Evolutionary conservation across 129 eudicot species (phyloP).

Genomic region (Calendula officinalis): DNA sequence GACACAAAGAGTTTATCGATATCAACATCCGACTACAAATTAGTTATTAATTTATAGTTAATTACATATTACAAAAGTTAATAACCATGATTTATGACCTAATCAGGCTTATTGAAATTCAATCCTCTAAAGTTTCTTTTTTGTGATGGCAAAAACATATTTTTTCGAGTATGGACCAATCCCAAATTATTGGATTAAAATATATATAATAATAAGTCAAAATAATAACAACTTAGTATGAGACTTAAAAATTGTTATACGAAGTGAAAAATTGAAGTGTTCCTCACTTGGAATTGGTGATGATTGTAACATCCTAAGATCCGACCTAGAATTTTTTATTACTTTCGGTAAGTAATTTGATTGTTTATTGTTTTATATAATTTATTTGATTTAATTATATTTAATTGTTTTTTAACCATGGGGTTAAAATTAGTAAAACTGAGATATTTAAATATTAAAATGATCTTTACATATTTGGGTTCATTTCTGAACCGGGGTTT

Average conservation of each 20-base stretch:
- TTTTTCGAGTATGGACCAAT: not conserved
- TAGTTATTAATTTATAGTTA: not conserved
- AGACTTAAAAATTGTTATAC: not conserved
- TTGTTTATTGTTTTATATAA: too few species aligned
- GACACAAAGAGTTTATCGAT: slow-evolving; percentile 19
- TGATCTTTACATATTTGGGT: too few species aligned
- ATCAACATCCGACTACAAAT: slow-evolving; percentile 39
- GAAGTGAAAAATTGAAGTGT: not conserved
- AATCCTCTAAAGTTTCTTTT: not conserved
- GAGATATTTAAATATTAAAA: too few species aligned
- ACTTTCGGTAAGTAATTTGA: too few species aligned
- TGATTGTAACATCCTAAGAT: too few species aligned
- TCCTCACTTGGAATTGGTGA: not conserved
- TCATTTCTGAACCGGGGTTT: too few species aligned
- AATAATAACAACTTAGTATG: not conserved
- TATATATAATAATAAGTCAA: not conserved
- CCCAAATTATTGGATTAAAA: not conserved
- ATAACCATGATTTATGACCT: too few species aligned
- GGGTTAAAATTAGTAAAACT: too few species aligned
- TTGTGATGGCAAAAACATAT: not conserved
- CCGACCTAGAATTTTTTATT: too few species aligned
- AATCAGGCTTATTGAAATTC: not conserved
- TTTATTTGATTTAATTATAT: too few species aligned
- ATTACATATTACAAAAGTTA: not conserved
- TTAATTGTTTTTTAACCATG: too few species aligned